Percentiles rank a stretch among this genome's conserved stretches.
These are phyloP conservation scores for Talaromyces pinophilus DNA, from an alignment of 2,329 filamentous ascomycete species.

Conservation along the genomic window DNA sequence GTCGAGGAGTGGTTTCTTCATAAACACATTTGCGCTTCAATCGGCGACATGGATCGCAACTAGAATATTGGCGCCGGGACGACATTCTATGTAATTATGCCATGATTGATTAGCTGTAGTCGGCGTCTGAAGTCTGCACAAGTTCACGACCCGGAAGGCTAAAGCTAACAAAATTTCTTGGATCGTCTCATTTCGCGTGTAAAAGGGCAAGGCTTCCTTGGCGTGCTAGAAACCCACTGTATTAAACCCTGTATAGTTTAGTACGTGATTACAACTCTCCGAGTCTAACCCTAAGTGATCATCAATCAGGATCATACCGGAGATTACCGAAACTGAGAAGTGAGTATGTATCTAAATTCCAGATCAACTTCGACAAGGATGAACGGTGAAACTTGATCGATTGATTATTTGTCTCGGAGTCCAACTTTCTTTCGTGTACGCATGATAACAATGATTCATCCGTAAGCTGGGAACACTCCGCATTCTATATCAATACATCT, in stretches of 20 bases:
- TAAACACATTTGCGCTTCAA: slow-evolving; percentile 16
- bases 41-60: slow-evolving; percentile 8
- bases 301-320: neutral
- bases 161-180: neutral
- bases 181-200: neutral
- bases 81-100: neutral
- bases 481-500: too few species aligned
- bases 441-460: too few species aligned
- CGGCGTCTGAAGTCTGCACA: neutral
- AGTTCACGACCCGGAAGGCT: neutral
- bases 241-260: neutral
- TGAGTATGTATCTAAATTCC: neutral
- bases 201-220: neutral
- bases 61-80: slow-evolving; percentile 6
- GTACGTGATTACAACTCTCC: neutral
- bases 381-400: neutral
- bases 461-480: too few species aligned
- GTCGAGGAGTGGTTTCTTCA: neutral
- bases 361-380: neutral
- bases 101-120: neutral
- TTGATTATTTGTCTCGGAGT: neutral
- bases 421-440: neutral
- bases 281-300: neutral
- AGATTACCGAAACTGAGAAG: neutral
- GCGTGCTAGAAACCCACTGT: neutral